phyloP scores from a whole-genome alignment of 805 yeast species.

The Lipomyces spencermartinsiae region DNA sequence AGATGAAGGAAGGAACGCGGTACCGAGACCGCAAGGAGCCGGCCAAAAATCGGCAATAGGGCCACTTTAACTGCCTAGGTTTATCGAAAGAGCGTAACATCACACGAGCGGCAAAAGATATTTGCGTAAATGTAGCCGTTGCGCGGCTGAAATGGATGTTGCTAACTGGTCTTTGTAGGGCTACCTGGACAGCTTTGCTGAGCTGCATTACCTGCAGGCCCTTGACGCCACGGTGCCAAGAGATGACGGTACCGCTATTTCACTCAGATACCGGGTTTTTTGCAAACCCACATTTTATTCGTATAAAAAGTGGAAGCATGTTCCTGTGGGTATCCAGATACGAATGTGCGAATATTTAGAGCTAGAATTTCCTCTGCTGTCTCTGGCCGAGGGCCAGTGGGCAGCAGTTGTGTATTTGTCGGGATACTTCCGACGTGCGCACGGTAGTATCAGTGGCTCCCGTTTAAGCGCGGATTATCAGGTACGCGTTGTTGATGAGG shows the following conservation, averaged over 20 bases:
- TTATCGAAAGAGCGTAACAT: constrained; percentile 4
- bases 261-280: not conserved
- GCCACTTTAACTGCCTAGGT: not conserved
- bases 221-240: constrained; percentile 5
- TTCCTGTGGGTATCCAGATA: too few species aligned
- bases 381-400: not conserved
- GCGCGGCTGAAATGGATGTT: too few species aligned
- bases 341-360: not conserved
- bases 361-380: constrained; percentile 3
- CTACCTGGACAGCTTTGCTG: constrained; percentile 1
- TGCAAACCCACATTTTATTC: not conserved
- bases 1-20: not conserved
- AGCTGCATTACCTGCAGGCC: not conserved
- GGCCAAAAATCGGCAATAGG: constrained; percentile 2
- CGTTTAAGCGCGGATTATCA: not conserved
- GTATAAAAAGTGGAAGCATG: not conserved
- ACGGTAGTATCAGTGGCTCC: not conserved
- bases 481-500: not conserved
- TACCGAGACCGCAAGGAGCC: not conserved
- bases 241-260: not conserved
- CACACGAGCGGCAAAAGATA: not conserved
- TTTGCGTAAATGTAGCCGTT: not conserved
- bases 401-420: not conserved
- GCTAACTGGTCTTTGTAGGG: not conserved
- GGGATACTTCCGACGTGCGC: constrained; percentile 1